phyloP scores from a whole-genome alignment of 805 yeast genomes.

The Kuraishia piskuri region DNA sequence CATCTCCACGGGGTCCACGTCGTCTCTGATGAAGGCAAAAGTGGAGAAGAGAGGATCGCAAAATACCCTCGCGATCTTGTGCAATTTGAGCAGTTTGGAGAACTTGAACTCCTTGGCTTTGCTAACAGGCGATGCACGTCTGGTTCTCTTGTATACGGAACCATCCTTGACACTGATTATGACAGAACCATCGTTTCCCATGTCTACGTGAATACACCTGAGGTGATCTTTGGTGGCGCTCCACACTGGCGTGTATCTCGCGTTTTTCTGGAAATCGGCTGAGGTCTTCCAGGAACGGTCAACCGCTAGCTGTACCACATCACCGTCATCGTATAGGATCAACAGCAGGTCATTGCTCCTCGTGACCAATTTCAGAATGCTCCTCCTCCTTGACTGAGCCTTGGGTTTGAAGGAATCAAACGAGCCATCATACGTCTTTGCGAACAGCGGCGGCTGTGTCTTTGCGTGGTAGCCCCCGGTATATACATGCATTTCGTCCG shows the following conservation, averaged over 20 bases:
- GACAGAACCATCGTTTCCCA: conserved; percentile 60
- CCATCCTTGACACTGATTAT: conserved; percentile 66
- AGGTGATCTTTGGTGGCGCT: conserved; percentile 47
- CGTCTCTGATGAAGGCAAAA: conserved; percentile 61
- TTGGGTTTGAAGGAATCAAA: conserved; percentile 51
- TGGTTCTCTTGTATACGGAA: conserved; percentile 39
- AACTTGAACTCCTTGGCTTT: conserved; percentile 35
- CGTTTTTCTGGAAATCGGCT: conserved; percentile 27
- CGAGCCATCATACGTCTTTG: conserved; percentile 28
- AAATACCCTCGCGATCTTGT: conserved; percentile 50
- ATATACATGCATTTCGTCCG: conserved; percentile 56
- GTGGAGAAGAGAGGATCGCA: conserved; percentile 61
- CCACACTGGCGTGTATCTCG: conserved; percentile 51
- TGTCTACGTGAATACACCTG: conserved; percentile 59
- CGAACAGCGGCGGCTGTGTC: conserved; percentile 24
- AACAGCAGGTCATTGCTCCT: conserved; percentile 33
- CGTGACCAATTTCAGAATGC: conserved; percentile 23
- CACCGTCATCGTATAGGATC: conserved; percentile 52
- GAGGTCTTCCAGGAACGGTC: conserved; percentile 19
- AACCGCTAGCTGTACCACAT: conserved; percentile 32
- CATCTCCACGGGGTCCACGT: conserved; percentile 50
- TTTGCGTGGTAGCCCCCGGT: conserved; percentile 49
- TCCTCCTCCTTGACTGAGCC: conserved; percentile 30
- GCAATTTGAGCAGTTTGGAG: conserved; percentile 41
- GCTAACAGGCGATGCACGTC: neutral